Percentiles rank a stretch among this genome's conserved stretches.
These are phyloP conservation scores for Alternaria burnsii DNA, from an alignment of 2,329 filamentous ascomycete genomes.

Conservation along the genomic window DNA sequence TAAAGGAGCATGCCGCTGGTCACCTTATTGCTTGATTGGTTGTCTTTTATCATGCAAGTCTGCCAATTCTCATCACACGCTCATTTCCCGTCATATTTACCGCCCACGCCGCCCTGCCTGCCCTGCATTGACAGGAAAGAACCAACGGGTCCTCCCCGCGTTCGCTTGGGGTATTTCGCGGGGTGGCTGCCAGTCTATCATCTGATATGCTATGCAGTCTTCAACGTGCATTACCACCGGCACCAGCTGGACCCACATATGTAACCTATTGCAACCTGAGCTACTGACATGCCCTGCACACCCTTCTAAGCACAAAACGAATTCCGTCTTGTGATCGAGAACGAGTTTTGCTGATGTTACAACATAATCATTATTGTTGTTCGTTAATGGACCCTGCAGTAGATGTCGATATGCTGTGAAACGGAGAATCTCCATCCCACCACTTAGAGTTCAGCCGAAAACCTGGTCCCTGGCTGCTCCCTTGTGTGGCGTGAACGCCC, in stretches of 20 bases:
- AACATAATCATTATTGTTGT: background rate
- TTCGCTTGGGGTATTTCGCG: constrained; percentile 7
- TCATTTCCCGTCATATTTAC: constrained; percentile 4
- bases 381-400: background rate
- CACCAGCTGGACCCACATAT: constrained; percentile 2
- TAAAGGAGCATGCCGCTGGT: background rate
- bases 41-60: background rate
- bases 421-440: constrained; percentile 2
- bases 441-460: constrained; percentile 6
- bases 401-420: background rate
- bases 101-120: constrained; percentile 1
- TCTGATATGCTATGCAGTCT: background rate
- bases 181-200: background rate
- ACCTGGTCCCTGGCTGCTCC: constrained; percentile 4
- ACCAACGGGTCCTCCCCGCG: constrained; percentile 10
- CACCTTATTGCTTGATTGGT: background rate
- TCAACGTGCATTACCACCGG: constrained; percentile 12
- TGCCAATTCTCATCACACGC: constrained; percentile 6
- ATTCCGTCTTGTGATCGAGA: background rate
- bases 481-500: constrained; percentile 6
- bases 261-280: constrained; percentile 1
- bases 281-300: background rate
- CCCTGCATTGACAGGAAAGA: constrained; percentile 9
- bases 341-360: background rate
- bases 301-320: background rate